These are phyloP conservation scores for Mycosarcoma mackinlayi DNA, from an alignment of 1,284 basidiomycete genomes.

Conservation along the genomic window DNA sequence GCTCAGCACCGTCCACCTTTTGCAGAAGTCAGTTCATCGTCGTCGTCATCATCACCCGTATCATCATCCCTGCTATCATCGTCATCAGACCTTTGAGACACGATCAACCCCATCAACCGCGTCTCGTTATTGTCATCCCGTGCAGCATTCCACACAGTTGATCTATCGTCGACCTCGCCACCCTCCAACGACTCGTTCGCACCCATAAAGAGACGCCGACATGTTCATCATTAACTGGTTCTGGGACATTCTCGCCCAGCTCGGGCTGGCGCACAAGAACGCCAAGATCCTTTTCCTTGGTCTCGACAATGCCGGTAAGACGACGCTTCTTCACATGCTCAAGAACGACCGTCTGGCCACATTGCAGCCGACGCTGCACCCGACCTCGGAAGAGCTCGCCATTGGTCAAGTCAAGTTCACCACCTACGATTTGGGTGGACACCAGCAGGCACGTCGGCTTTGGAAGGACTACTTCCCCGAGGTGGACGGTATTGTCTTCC, in stretches of 20 bases:
- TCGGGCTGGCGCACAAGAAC: conserved; percentile 92
- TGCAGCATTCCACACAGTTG: not conserved
- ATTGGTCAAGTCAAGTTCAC: conserved; percentile 99
- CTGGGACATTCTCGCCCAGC: conserved; percentile 67
- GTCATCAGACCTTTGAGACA: not conserved
- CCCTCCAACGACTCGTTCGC: not conserved
- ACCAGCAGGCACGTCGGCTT: conserved; percentile 95
- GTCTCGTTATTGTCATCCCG: not conserved
- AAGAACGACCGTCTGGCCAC: conserved; percentile 99
- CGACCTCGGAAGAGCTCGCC: conserved; percentile 98
- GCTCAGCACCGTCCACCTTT: conserved; percentile 27
- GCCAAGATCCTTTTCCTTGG: conserved; percentile 99
- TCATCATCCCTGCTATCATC: conserved; percentile 8
- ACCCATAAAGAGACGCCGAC: conserved; percentile 12
- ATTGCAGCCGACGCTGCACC: conserved; percentile 97
- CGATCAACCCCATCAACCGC: not conserved
- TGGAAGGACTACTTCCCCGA: conserved; percentile 99
- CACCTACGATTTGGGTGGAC: conserved; percentile 97
- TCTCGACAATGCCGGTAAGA: conserved; percentile 99
- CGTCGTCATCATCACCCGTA: conserved; percentile 8
- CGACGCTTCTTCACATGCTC: conserved; percentile 97
- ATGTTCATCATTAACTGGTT: conserved; percentile 69
- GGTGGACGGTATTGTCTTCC: conserved; percentile 98
- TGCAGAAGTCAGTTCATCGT: not conserved
- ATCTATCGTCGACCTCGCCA: not conserved